Percentiles rank a stretch among this genome's conserved stretches.
Evolutionary conservation across 2,329 filamentous ascomycete species (phyloP).

Genomic region (Aureobasidium lini): DNA sequence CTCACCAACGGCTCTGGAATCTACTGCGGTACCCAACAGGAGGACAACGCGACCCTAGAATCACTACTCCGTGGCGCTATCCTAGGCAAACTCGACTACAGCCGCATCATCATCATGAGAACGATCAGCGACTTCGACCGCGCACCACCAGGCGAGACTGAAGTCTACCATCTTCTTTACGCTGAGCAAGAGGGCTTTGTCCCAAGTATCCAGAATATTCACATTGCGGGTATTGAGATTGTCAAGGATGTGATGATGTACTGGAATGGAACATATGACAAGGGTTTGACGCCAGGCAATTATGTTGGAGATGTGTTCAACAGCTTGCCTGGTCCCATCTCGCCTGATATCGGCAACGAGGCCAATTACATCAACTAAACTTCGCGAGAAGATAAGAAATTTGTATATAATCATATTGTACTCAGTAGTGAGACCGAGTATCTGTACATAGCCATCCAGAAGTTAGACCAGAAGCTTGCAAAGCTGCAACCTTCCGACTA

Average conservation of each 20-base stretch:
- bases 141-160: constrained; percentile 49
- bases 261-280: constrained; percentile 52
- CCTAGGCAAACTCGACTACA: constrained; percentile 26
- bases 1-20: constrained; percentile 30
- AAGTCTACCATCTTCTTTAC: constrained; percentile 53
- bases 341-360: neutral
- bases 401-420: no score
- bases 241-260: constrained; percentile 53
- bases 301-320: constrained; percentile 66
- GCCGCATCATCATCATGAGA: constrained; percentile 29
- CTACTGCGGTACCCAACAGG: constrained; percentile 30
- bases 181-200: constrained; percentile 55
- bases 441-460: no score
- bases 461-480: no score
- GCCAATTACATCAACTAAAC: neutral
- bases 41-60: constrained; percentile 31
- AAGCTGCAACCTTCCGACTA: no score
- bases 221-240: constrained; percentile 55
- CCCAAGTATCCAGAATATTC: constrained; percentile 60
- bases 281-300: constrained; percentile 51
- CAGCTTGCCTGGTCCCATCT: constrained; percentile 35
- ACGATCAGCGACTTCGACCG: constrained; percentile 63
- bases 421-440: no score
- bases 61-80: constrained; percentile 26
- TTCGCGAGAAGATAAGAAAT: no score